Percentiles rank a stretch among this genome's conserved stretches.
Conservation (phyloP, 768 basidiomycete genomes). For the Rhizopogon vinicolor region DNA sequence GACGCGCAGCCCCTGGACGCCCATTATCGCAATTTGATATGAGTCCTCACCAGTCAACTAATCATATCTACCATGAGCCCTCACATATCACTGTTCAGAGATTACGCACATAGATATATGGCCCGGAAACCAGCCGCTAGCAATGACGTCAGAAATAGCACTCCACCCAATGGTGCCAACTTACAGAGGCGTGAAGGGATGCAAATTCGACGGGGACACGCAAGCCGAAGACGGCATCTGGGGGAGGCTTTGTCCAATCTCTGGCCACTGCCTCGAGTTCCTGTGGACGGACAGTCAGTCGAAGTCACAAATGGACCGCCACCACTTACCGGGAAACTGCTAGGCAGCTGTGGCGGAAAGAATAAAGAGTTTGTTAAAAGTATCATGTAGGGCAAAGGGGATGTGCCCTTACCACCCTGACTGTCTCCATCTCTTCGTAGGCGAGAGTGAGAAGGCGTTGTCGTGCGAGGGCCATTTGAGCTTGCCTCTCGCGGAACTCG, state of each 20-base stretch:
- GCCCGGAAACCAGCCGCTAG: constrained; percentile 75
- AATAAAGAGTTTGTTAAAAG: constrained; percentile 11
- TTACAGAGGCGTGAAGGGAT: constrained; percentile 76
- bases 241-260: constrained; percentile 85
- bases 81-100: constrained; percentile 9
- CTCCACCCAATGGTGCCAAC: constrained; percentile 23
- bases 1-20: constrained; percentile 76
- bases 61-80: constrained; percentile 16
- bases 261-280: constrained; percentile 77
- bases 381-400: constrained; percentile 3
- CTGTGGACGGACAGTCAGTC: constrained; percentile 31
- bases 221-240: constrained; percentile 68
- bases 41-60: constrained; percentile 84
- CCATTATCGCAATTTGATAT: constrained; percentile 83
- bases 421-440: constrained; percentile 83
- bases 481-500: constrained; percentile 49
- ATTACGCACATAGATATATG: constrained; percentile 73
- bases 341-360: constrained; percentile 51
- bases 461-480: constrained; percentile 65
- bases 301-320: neutral
- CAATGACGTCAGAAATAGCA: constrained; percentile 18
- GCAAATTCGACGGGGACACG: constrained; percentile 87
- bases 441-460: constrained; percentile 78
- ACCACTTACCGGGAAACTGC: constrained; percentile 52
- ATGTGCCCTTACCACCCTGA: constrained; percentile 52